phyloP scores from a whole-genome alignment of 306 rosid genomes.

The Carpinus viminea region DNA sequence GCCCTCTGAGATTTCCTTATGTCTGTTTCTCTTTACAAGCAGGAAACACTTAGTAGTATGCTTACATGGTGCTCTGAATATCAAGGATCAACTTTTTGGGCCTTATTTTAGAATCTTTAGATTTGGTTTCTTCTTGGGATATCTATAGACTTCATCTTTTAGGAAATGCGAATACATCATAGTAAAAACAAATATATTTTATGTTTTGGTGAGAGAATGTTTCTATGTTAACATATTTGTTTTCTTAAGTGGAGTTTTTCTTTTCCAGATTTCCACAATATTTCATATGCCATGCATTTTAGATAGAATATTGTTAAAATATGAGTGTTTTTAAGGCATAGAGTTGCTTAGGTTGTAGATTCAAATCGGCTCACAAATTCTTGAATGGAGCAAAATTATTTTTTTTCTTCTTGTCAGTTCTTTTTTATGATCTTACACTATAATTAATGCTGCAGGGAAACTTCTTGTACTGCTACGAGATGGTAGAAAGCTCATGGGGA shows the following conservation, averaged over 20 bases:
- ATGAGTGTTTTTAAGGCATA: background rate
- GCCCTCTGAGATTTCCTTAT: background rate
- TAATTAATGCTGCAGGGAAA: conserved; percentile 61
- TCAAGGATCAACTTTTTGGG: background rate
- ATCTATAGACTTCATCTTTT: background rate
- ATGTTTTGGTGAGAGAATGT: conserved; percentile 4
- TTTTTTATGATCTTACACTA: conserved; percentile 21
- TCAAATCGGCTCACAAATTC: conserved; percentile 1
- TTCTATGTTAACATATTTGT: conserved; percentile 19
- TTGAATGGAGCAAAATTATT: background rate
- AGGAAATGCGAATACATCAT: background rate
- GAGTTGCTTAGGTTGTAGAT: conserved; percentile 10
- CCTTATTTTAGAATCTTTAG: background rate
- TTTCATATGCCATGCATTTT: background rate
- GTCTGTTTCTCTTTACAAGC: background rate
- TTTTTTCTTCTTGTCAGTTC: conserved; percentile 8
- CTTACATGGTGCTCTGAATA: background rate
- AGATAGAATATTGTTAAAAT: conserved; percentile 12
- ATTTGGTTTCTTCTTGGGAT: background rate
- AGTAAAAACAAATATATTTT: background rate
- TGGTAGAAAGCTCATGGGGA: conserved; percentile 88
- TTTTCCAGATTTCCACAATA: conserved; percentile 8
- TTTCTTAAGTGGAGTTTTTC: background rate
- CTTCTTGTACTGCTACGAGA: conserved; percentile 94
- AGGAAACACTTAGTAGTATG: background rate